Evolutionary conservation across 208 protist genomes (phyloP).

Genomic region (Leishmania tropica): DNA sequence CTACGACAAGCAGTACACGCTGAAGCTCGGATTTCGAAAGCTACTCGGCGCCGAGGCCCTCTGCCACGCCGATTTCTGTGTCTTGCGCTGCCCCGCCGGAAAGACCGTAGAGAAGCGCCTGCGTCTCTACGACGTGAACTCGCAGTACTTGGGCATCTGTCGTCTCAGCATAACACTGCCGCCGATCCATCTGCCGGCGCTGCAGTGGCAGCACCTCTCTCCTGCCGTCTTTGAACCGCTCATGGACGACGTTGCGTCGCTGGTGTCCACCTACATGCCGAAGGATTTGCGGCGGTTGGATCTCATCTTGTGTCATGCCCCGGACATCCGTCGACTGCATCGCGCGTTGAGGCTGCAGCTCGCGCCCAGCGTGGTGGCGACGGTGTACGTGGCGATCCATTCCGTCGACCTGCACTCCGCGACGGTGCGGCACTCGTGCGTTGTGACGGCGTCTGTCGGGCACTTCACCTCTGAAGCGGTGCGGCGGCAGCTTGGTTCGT

Average conservation of each 20-base stretch:
- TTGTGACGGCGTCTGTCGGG: constrained; percentile 38
- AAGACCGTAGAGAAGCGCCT: constrained; percentile 46
- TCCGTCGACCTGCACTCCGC: constrained; percentile 36
- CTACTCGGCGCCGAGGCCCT: constrained; percentile 35
- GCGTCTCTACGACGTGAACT: constrained; percentile 60
- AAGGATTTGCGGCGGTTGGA: constrained; percentile 65
- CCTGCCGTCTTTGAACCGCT: constrained; percentile 45
- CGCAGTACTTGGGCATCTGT: constrained; percentile 59
- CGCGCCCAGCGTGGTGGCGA: constrained; percentile 62
- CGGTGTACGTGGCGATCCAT: constrained; percentile 64
- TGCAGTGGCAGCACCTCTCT: constrained; percentile 21
- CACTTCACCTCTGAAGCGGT: constrained; percentile 30
- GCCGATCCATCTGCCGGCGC: constrained; percentile 13
- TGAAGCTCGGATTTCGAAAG: constrained; percentile 54
- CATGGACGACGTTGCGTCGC: constrained; percentile 72
- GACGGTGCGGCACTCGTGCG: constrained; percentile 20
- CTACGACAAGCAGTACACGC: constrained; percentile 39
- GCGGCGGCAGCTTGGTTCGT: constrained; percentile 30
- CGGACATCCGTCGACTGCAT: constrained; percentile 57
- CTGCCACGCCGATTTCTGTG: constrained; percentile 70
- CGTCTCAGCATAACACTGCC: constrained; percentile 49
- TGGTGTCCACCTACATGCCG: constrained; percentile 65
- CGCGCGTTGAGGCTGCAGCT: constrained; percentile 58
- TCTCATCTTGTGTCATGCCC: constrained; percentile 40
- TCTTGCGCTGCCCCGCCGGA: constrained; percentile 40